These are phyloP conservation scores for Cadophora sp. DNA, from an alignment of 2,329 filamentous ascomycete genomes.

Conservation along the genomic window DNA sequence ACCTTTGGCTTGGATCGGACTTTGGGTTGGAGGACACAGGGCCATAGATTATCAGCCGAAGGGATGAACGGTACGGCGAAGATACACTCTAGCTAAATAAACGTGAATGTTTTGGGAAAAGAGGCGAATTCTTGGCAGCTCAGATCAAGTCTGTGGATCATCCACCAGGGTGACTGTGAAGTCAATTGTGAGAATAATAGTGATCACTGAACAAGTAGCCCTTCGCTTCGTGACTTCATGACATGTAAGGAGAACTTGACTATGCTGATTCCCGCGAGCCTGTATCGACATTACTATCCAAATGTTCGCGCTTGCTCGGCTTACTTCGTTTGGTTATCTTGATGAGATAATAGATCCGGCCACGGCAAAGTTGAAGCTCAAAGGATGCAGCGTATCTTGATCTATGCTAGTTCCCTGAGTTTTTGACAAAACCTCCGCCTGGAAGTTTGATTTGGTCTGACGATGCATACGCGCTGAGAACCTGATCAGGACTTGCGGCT, in stretches of 20 bases:
- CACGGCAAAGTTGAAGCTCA: neutral
- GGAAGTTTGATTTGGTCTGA: neutral
- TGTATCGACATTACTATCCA: neutral
- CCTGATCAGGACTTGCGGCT: neutral
- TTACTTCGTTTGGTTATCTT: neutral
- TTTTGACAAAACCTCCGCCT: neutral
- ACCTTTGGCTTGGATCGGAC: slow-evolving; percentile 5
- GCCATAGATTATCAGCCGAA: neutral
- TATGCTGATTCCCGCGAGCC: neutral
- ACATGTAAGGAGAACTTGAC: neutral
- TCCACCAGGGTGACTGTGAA: too few species aligned
- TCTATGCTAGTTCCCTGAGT: neutral
- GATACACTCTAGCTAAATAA: neutral
- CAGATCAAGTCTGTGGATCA: too few species aligned
- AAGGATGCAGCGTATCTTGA: neutral
- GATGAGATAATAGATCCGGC: slow-evolving; percentile 4
- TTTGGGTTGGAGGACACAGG: neutral
- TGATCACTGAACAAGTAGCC: too few species aligned
- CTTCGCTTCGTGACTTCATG: too few species aligned
- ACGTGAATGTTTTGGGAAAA: too few species aligned
- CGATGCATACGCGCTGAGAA: neutral
- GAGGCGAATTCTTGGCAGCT: too few species aligned
- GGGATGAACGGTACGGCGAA: neutral
- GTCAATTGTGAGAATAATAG: too few species aligned
- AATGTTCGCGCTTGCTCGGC: too few species aligned